Evolutionary conservation across 805 yeast genomes (phyloP).

Genomic region (Starmerella scarabaei): DNA sequence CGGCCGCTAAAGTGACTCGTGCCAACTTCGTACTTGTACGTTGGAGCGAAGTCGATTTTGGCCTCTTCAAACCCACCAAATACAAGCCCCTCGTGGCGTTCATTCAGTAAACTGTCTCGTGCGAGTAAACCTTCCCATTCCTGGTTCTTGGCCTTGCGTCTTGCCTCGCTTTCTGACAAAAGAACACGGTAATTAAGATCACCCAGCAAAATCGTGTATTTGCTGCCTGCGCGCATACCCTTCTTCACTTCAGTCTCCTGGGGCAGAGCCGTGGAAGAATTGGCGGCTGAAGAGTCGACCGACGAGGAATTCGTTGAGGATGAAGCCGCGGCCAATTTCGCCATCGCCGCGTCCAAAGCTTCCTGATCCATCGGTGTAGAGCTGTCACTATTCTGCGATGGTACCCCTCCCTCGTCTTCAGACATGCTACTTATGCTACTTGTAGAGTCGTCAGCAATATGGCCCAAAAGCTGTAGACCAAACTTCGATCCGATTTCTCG

Average conservation of each 20-base stretch:
- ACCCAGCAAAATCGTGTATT: constrained; percentile 33
- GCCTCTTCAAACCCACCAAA: constrained; percentile 39
- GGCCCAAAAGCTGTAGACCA: constrained; percentile 20
- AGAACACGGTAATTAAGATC: constrained; percentile 48
- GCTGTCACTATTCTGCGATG: not conserved
- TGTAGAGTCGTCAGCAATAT: constrained; percentile 1
- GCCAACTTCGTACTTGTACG: constrained; percentile 35
- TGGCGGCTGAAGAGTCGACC: not conserved
- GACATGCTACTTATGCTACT: constrained; percentile 11
- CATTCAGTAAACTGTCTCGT: constrained; percentile 34
- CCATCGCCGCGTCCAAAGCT: not conserved
- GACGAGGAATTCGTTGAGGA: not conserved
- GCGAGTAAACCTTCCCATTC: constrained; percentile 30
- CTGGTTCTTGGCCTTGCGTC: constrained; percentile 24
- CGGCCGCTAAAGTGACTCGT: constrained; percentile 25
- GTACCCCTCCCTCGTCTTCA: constrained; percentile 13
- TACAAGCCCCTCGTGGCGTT: constrained; percentile 28
- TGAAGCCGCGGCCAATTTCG: not conserved
- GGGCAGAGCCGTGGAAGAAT: not conserved
- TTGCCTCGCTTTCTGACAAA: constrained; percentile 25
- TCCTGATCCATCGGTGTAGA: not conserved
- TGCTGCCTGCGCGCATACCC: not conserved
- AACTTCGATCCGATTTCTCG: constrained; percentile 29
- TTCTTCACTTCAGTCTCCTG: not conserved
- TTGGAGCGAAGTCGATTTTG: constrained; percentile 38